Evolutionary conservation across 2,329 filamentous ascomycete genomes (phyloP).

Genomic region (Aspergillus pseudonomiae): DNA sequence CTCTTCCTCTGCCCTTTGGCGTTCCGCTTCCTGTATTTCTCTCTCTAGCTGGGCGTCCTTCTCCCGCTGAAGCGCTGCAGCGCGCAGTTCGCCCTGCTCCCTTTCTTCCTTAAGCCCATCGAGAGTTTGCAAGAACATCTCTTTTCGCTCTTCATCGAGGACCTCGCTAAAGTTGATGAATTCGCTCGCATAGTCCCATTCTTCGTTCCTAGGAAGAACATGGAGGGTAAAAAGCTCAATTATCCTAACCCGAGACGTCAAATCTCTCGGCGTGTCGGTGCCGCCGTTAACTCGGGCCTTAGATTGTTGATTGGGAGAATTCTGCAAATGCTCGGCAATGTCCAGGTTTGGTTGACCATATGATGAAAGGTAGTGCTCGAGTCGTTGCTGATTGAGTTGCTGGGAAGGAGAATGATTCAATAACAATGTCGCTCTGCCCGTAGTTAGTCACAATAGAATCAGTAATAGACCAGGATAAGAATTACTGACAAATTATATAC

Average conservation of each 20-base stretch:
- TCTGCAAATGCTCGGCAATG: constrained; percentile 64
- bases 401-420: constrained; percentile 88
- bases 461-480: constrained; percentile 12
- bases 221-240: constrained; percentile 95
- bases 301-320: constrained; percentile 36
- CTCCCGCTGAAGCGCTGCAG: constrained; percentile 64
- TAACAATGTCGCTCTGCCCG: constrained; percentile 76
- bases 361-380: constrained; percentile 86
- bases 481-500: constrained; percentile 60
- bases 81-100: constrained; percentile 67
- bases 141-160: constrained; percentile 86
- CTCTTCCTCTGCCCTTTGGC: constrained; percentile 41
- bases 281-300: constrained; percentile 56
- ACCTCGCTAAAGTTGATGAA: constrained; percentile 87
- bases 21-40: constrained; percentile 49
- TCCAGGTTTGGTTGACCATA: constrained; percentile 74
- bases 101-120: constrained; percentile 84
- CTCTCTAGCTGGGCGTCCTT: constrained; percentile 58
- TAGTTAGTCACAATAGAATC: constrained; percentile 7
- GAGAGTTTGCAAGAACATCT: constrained; percentile 84
- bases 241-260: constrained; percentile 84
- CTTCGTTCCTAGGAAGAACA: constrained; percentile 86
- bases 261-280: constrained; percentile 79
- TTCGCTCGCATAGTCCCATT: constrained; percentile 93
- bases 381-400: constrained; percentile 77